These are phyloP conservation scores for Calonectria henricotiae DNA, from an alignment of 2,329 filamentous ascomycete genomes.

Conservation along the genomic window DNA sequence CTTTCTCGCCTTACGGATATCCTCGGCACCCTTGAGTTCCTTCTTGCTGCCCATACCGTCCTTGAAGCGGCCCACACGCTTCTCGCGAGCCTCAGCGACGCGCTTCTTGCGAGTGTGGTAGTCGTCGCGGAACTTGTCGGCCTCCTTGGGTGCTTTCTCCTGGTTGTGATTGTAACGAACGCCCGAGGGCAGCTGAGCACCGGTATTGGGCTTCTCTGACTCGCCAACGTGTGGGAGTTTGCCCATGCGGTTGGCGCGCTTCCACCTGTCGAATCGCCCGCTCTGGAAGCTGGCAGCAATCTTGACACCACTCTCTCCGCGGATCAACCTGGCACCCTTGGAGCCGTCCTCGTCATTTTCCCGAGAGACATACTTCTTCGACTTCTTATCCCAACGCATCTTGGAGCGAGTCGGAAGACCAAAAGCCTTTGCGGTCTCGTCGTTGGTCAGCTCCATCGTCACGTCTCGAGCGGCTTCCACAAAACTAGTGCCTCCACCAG, in stretches of 20 bases:
- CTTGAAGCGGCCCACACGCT: constrained; percentile 81
- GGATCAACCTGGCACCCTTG: constrained; percentile 80
- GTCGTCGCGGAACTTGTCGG: constrained; percentile 93
- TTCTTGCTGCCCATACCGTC: constrained; percentile 81
- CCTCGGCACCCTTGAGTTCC: constrained; percentile 87
- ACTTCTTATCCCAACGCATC: constrained; percentile 98
- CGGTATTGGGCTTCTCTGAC: constrained; percentile 70
- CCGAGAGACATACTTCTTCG: constrained; percentile 93
- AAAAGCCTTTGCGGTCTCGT: constrained; percentile 87
- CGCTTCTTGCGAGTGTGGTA: constrained; percentile 93
- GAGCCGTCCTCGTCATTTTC: constrained; percentile 96
- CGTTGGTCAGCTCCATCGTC: constrained; percentile 93
- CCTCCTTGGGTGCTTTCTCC: constrained; percentile 91
- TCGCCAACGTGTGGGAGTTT: constrained; percentile 88
- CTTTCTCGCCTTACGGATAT: constrained; percentile 87
- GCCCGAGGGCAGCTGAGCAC: constrained; percentile 55
- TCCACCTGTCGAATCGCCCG: constrained; percentile 95
- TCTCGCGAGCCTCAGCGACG: constrained; percentile 89
- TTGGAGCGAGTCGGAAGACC: constrained; percentile 81
- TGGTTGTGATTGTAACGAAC: constrained; percentile 86
- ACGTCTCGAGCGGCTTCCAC: constrained; percentile 88
- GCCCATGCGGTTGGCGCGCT: constrained; percentile 85
- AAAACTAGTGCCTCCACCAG: constrained; percentile 84
- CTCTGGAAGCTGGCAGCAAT: constrained; percentile 95
- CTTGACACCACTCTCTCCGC: constrained; percentile 94